These are phyloP conservation scores for Stachybotrys chartarum DNA, from an alignment of 2,329 filamentous ascomycete genomes.

Conservation along the genomic window DNA sequence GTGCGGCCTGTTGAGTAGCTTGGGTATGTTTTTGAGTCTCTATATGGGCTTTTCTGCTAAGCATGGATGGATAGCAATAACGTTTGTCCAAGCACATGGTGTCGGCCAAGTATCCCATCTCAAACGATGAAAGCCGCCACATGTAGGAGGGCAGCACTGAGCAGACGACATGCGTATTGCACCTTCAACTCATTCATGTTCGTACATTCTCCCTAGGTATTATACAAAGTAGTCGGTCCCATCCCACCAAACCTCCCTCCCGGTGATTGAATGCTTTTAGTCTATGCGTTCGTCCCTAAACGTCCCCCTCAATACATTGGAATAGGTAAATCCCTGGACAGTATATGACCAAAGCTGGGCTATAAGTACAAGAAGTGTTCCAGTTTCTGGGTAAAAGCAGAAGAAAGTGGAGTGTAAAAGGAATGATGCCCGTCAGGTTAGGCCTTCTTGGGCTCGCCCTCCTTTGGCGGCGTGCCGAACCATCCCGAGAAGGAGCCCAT, in stretches of 20 bases:
- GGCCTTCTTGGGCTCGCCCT: conserved; percentile 12
- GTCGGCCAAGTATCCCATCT: too few relatives aligned
- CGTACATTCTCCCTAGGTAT: not conserved
- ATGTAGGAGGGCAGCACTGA: not conserved
- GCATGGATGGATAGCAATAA: too few relatives aligned
- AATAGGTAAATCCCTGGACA: too few relatives aligned
- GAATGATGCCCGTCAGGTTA: conserved; percentile 3
- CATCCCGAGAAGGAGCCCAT: conserved; percentile 58
- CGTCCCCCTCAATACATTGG: not conserved
- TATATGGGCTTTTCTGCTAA: too few relatives aligned
- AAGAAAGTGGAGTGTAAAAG: not conserved
- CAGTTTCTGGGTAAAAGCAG: not conserved
- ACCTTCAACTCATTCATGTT: not conserved
- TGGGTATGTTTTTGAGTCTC: too few relatives aligned
- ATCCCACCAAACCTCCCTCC: not conserved
- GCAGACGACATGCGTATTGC: not conserved
- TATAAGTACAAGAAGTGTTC: not conserved
- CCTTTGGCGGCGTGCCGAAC: conserved; percentile 14
- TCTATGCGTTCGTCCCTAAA: not conserved
- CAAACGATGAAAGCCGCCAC: too few relatives aligned
- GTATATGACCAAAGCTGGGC: not conserved
- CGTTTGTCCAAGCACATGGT: too few relatives aligned
- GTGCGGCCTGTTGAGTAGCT: too few relatives aligned
- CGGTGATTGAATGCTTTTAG: not conserved
- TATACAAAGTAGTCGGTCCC: not conserved